Base-by-base conservation (phyloP, 2,329 filamentous ascomycete species). In the Aureobasidium uvarum region DNA sequence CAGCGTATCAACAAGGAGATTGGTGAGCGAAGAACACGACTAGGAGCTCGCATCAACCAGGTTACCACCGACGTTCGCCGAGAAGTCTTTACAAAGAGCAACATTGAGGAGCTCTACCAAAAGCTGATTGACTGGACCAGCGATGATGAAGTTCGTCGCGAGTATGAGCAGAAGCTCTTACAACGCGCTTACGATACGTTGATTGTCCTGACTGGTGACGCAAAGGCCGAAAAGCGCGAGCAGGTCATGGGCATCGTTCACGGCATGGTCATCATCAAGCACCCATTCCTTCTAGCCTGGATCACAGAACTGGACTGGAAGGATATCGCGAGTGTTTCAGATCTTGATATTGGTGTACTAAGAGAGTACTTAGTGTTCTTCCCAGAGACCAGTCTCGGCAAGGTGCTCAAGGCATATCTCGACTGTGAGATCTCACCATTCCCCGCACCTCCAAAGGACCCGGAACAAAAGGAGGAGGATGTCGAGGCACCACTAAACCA, bases 261-360 rank as follows among this genome's bases (percentile, higher is more conserved):
- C 68, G 95, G 94, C 67, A 96, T 99, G 90, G 94, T 99, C 67
- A 90, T 96, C 67, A 95, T 99, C 74, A 93, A 94, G 71, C 92
- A 98, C 71, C 91, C 92, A 0, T 96, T 89, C 77, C 86, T 89
- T 68, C 82, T 96, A 18, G 95, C 95, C 0, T 99, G 96, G 96
- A 89, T 92, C 71, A 89, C 97, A 67, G 85, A 90, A 36, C 82
- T 99, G 66, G 91, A 98, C 73, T 98, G 94, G 90, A 85, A 90
- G 70, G 93, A 97, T 75, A 80, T 86, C 48, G 87, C 90, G 70
- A 85, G 85, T 54, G 84, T 95, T 55, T 80, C 83, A n/a, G 85
- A 91, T 31, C 89, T 92, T 81, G 93, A 98, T 73, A 84, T 86
- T 50, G 86, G 85, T 50, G 81, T 94, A n/a, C 79, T 99, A 28